Evolutionary conservation across 768 basidiomycete genomes (phyloP), one percentile per base, ranked within the genome.

Genomic region (Amanita pseudoporphyria): DNA sequence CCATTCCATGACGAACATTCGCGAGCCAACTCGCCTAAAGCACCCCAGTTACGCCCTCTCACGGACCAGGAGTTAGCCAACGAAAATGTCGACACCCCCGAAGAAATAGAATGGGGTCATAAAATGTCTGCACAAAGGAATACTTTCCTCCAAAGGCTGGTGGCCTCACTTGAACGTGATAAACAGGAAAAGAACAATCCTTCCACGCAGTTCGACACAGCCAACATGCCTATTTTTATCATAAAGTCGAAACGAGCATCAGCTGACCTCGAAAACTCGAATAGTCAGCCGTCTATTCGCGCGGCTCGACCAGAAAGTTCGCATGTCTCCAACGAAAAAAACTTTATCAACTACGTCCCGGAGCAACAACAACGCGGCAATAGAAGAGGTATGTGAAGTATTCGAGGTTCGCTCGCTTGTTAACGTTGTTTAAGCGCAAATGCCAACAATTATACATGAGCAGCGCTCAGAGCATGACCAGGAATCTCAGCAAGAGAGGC

Each of bases 11-110:
- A 87, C 58, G 76, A 79, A 14, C 79, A 79, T 62, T 76, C 83
- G 12, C 66, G 67, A 18, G 56, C 57, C 31, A 64, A 82, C 57
- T 72, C 74, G 0, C 78, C 78, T 47, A 86, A 82, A 64, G 81
- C 81, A 26, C 86, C 87, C 6, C 64, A 69, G 54, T 61, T 89
- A 52, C 73, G 73, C 37, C 68, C 69, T 30, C 67, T 88, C 42
- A 73, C 72, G 38, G 69, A 71, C 31, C 69, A 71, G 24, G 81
- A 89, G 57, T 65, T 73, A 59, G 62, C 61, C 5, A 61, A 62
- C 45, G 88, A 93, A 69, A 92, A 95, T 59, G 69, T 88, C 32
- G 91, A 95, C 61, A 81, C 83, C 0, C 56, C 62, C 9, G 84
- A 85, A 47, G 92, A 95, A 65, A 67, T 87, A 33, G 77, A 81